A percentile compares a stretch with the other conserved stretches of the same genome.
Conservation (phyloP, 75 land plant species). For the Sequoia sempervirens region DNA sequence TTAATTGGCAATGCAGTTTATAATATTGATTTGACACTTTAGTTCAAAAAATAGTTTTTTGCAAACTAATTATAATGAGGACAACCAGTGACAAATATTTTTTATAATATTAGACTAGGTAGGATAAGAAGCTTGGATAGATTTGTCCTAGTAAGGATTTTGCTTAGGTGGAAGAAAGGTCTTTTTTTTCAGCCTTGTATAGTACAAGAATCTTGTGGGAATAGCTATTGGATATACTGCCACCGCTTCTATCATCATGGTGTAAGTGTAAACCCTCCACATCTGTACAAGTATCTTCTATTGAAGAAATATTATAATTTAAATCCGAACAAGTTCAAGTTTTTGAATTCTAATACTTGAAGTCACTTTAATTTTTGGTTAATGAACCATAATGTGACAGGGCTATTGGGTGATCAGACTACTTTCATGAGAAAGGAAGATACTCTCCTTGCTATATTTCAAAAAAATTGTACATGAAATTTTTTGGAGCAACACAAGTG, state of each 20-base stretch:
- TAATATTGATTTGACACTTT: neutral
- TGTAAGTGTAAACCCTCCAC: conserved; percentile 30
- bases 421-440: conserved; percentile 20
- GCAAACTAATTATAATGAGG: neutral
- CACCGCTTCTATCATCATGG: conserved; percentile 66
- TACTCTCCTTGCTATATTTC: conserved; percentile 18
- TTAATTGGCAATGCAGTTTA: neutral
- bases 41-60: neutral
- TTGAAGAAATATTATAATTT: neutral
- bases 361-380: neutral
- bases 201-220: conserved; percentile 62
- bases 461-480: conserved; percentile 22
- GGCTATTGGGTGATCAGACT: conserved; percentile 25
- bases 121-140: neutral
- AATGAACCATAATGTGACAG: conserved; percentile 8
- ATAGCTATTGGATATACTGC: conserved; percentile 75
- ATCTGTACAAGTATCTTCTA: neutral
- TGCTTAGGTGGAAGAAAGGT: conserved; percentile 52
- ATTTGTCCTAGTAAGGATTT: neutral
- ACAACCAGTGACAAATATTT: too few relatives aligned
- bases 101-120: neutral
- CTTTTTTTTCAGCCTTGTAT: conserved; percentile 43
- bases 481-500: conserved; percentile 25
- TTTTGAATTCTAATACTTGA: neutral
- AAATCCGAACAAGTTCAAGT: neutral